phyloP scores from a whole-genome alignment of 345 rosid genomes.

The Bruguiera sexangula region DNA sequence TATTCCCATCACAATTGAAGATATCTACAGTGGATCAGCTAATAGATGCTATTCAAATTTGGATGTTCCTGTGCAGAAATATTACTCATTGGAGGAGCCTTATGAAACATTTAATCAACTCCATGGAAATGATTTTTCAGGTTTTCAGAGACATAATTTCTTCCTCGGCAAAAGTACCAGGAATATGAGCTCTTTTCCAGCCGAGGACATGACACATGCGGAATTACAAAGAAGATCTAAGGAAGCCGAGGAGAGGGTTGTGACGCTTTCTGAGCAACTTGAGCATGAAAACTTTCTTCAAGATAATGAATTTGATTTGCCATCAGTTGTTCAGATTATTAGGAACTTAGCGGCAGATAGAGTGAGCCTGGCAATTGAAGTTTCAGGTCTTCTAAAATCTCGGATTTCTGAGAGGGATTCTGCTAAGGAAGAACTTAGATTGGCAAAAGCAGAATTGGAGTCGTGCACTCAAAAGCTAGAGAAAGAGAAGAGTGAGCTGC shows the following conservation, averaged over 20 bases:
- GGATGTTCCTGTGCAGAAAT: conserved; percentile 37
- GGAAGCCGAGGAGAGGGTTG: conserved; percentile 74
- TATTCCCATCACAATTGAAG: conserved; percentile 75
- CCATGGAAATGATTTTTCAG: conserved; percentile 33
- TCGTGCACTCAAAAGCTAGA: conserved; percentile 54
- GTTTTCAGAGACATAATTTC: conserved; percentile 30
- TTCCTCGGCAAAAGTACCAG: conserved; percentile 23
- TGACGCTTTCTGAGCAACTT: conserved; percentile 61
- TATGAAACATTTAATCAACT: conserved; percentile 33
- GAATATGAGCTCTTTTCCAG: conserved; percentile 28
- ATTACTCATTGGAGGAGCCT: conserved; percentile 42
- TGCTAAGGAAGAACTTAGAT: conserved; percentile 54
- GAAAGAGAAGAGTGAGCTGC: conserved; percentile 77
- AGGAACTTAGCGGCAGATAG: conserved; percentile 62
- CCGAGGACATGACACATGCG: conserved; percentile 47
- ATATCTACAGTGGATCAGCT: conserved; percentile 58
- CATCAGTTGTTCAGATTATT: conserved; percentile 54
- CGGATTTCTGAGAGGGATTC: conserved; percentile 62
- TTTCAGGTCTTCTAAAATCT: conserved; percentile 56
- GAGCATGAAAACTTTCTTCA: conserved; percentile 55
- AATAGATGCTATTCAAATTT: conserved; percentile 41
- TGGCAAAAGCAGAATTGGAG: conserved; percentile 55
- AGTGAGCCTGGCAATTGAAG: conserved; percentile 69
- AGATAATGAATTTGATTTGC: conserved; percentile 54
- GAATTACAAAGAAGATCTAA: conserved; percentile 59